Conservation (phyloP, 2,329 filamentous ascomycete species). For the Epichloe brachyelytri region DNA sequence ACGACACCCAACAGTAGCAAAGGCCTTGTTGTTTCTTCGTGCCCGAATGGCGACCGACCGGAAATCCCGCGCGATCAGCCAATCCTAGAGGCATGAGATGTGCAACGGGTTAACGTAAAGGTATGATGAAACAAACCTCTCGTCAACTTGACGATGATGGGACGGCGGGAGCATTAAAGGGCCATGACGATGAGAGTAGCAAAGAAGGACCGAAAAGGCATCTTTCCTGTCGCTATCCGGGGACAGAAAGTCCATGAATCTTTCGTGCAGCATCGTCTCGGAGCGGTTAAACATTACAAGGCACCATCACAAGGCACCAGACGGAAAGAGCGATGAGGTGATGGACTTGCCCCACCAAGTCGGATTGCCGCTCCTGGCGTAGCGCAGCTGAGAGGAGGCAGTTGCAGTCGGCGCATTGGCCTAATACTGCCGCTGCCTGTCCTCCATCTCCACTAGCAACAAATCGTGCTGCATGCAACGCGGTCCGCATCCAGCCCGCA, state of each 20-base stretch:
- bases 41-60: background rate
- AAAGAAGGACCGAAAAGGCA: background rate
- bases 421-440: too few relatives aligned
- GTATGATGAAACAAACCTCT: background rate
- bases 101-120: background rate
- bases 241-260: background rate
- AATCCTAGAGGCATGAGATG: background rate
- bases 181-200: background rate
- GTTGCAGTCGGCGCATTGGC: background rate
- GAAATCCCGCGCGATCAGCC: background rate
- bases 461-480: background rate
- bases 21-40: background rate
- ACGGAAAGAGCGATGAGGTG: slow-evolving; percentile 5
- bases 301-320: background rate
- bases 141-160: background rate
- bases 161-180: background rate
- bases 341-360: slow-evolving; percentile 3
- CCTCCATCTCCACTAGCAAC: background rate
- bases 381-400: slow-evolving; percentile 1
- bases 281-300: background rate
- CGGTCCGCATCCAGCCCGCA: background rate
- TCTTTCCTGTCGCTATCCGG: background rate
- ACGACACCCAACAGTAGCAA: background rate
- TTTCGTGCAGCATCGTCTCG: too few relatives aligned
- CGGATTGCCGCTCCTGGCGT: slow-evolving; percentile 1